These are phyloP conservation scores for Iris macrosiphon DNA, from an alignment of 106 monocot species.

Conservation along the genomic window DNA sequence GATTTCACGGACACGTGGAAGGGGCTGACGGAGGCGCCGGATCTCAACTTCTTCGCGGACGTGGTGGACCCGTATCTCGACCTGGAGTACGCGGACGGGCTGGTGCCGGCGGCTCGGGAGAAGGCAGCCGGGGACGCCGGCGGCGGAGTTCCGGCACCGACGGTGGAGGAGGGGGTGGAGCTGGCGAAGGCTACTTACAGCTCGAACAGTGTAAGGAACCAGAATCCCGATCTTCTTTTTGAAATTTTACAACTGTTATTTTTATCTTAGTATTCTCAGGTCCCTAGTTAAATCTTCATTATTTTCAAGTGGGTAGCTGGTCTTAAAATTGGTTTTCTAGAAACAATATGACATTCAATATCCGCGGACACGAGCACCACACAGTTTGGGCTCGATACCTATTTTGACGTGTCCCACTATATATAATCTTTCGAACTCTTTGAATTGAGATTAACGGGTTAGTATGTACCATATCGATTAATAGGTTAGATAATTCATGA, in stretches of 20 bases:
- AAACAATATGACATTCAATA: too few species aligned
- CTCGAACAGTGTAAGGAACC: not conserved
- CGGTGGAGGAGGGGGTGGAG: not conserved
- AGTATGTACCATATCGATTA: too few species aligned
- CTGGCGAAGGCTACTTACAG: not conserved
- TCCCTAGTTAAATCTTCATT: too few species aligned
- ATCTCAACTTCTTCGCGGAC: slow-evolving; percentile 10
- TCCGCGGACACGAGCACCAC: too few species aligned
- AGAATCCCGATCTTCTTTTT: not conserved
- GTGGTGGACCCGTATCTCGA: slow-evolving; percentile 43
- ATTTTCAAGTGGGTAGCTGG: not conserved
- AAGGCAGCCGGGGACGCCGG: not conserved
- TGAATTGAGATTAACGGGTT: too few species aligned
- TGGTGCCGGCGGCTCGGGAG: slow-evolving; percentile 32
- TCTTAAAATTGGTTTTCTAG: not conserved
- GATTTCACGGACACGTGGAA: not conserved
- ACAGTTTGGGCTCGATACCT: too few species aligned
- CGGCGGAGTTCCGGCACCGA: not conserved
- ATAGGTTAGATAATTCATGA: too few species aligned
- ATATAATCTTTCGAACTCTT: too few species aligned
- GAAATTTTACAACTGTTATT: not conserved
- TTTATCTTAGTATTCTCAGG: too few species aligned
- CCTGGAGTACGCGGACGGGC: slow-evolving; percentile 40
- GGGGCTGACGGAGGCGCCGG: slow-evolving; percentile 3
- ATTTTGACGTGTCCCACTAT: too few species aligned